Base-by-base conservation (phyloP, 2,329 filamentous ascomycete species). In the Monosporascus sp. region DNA sequence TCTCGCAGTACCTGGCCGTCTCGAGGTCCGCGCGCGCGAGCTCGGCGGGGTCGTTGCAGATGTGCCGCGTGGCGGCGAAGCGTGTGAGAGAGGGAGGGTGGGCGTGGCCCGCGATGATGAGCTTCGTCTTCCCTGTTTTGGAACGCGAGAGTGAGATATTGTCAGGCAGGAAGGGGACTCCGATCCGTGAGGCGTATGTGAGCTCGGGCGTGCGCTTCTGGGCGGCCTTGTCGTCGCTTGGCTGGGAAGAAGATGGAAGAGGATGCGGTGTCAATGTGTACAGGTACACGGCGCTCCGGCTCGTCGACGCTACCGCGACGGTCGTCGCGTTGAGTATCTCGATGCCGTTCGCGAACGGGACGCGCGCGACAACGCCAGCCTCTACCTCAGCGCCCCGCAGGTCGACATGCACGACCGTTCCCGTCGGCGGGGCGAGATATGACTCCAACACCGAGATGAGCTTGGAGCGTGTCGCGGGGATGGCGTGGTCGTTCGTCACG, bases 321-420 rank as follows among this genome's bases (percentile, higher is more conserved):
- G 69, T 73, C 0, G 69, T 72, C 2, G 55, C 58, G 54, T 75
- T 74, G 4, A 76, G 45, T 1, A 74, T 55, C 31, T 68, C 68
- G 17, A 76, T 66, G 16, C 74, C 74, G 48, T 77, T 77, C 8
- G 74, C 66, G 44, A 73, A 77, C 9, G 73, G 56, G 1, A 70
- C 45, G 14, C 65, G 65, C 2, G 68, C 68, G 0, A 73, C 65
- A 1, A 72, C 50, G 24, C 43, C 54, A 2, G 63, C 66, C 1
- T 57, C 46, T 26, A 63, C 60, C 5, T 55, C 19, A 7, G 37
- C 3, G 9, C 58, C 58, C 49, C 55, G 38, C 6, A 62, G 45
- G 4, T 64, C 63, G 6, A 75, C 67, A 49, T 75, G 66, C 0
- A 75, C 69, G 5, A 75, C 60, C 1, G 63, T 68, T 1, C 68